Evolutionary conservation across 768 basidiomycete species (phyloP), one percentile per base, ranked within the genome.

Genomic region (Omphalotus guepiniiformis): DNA sequence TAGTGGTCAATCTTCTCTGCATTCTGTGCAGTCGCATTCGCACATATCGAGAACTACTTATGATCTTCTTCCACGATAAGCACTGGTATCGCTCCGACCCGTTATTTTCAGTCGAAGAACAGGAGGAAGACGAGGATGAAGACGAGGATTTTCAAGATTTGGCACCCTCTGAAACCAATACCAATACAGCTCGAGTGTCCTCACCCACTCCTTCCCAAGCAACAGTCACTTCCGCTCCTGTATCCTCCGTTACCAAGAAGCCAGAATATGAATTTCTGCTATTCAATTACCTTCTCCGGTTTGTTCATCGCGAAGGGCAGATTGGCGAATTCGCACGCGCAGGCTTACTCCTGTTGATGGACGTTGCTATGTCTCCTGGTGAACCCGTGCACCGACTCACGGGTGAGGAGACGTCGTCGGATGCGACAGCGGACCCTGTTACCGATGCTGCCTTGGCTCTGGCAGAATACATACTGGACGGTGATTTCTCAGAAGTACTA

Each of bases 401-500:
- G 3, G 68, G 64, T 35, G 72, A 67, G 21, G 71, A 69, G 4
- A 57, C 62, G 8, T 45, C 63, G 4, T 62, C 70, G 9, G 53
- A 58, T 15, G 48, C 58, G 4, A 53, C 67, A 3, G 56, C 62
- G 16, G 91, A 95, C 60, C 85, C 93, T 3, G 78, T 91, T 34
- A 80, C 79, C 25, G 92, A 93, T 59, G 90, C 92, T 1, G 87
- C 88, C 1, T 72, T 94, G 35, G 88, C 90, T 6, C 71, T 98
- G 30, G 91, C 91, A 16, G 92, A 94, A 60, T 96, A 92, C 61
- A 89, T 97, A 42, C 76, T 96, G 15, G 91, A 95, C 58, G 91
- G 93, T n/a, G 95, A 97, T 65, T 95, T 96, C 63, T 91, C 93
- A n/a, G 93, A 97, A 53, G 95, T 98, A 9, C 79, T 98, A 38